A percentile compares a stretch with the other conserved stretches of the same genome.
Evolutionary conservation across 805 yeast genomes (phyloP).

Genomic region (Yarrowia bubula): DNA sequence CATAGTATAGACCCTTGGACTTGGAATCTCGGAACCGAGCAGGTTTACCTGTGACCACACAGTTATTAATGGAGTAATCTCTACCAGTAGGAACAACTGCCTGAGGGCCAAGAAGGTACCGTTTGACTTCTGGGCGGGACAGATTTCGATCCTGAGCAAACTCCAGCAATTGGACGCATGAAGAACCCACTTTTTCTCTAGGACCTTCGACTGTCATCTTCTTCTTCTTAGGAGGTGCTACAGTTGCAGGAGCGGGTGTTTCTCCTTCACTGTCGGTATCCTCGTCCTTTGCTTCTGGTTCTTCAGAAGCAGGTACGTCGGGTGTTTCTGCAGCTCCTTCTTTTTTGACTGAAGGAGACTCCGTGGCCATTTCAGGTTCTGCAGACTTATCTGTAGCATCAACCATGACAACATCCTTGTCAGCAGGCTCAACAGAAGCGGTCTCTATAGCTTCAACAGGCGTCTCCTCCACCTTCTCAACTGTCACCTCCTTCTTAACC

Average conservation of each 20-base stretch:
- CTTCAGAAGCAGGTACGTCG: neutral
- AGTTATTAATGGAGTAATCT: slow-evolving; percentile 42
- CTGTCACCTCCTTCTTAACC: slow-evolving; percentile 38
- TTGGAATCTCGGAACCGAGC: slow-evolving; percentile 86
- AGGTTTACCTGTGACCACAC: slow-evolving; percentile 73
- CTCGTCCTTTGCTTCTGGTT: slow-evolving; percentile 2
- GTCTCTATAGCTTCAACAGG: neutral
- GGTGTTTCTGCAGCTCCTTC: neutral
- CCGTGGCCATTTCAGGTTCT: neutral
- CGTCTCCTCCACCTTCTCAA: slow-evolving; percentile 31
- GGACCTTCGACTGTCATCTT: slow-evolving; percentile 8
- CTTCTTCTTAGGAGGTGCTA: neutral
- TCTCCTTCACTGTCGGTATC: slow-evolving; percentile 8
- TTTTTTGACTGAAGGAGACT: neutral
- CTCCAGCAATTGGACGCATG: slow-evolving; percentile 9
- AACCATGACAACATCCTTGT: neutral
- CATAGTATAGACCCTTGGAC: slow-evolving; percentile 75
- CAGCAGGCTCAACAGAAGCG: neutral
- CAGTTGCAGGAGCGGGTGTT: slow-evolving; percentile 1
- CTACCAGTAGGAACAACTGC: slow-evolving; percentile 27
- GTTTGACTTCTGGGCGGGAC: slow-evolving; percentile 31
- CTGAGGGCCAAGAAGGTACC: slow-evolving; percentile 29
- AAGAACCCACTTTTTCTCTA: neutral
- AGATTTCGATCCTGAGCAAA: slow-evolving; percentile 36
- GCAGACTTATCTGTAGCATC: neutral